Evolutionary conservation across 2,329 filamentous ascomycete species (phyloP).

Genomic region (Penicillium crustosum): DNA sequence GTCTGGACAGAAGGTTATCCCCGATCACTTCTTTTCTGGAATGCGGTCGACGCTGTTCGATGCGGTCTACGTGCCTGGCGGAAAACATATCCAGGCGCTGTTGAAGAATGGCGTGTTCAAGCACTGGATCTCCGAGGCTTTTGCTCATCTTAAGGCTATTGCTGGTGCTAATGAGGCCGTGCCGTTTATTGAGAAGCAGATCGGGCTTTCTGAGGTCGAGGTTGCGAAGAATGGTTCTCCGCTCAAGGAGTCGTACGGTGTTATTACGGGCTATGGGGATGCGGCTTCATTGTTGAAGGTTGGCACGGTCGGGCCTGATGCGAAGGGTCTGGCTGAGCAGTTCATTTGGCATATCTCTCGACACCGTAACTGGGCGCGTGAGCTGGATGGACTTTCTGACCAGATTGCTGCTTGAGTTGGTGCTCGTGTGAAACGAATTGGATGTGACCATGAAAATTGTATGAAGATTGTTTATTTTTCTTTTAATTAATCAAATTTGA

Average conservation of each 20-base stretch:
- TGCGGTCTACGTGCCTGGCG: constrained; percentile 73
- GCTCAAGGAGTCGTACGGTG: constrained; percentile 35
- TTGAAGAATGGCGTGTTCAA: constrained; percentile 69
- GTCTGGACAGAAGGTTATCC: constrained; percentile 59
- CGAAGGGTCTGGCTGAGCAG: constrained; percentile 66
- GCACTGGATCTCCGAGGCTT: constrained; percentile 77
- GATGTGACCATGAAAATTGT: constrained; percentile 1
- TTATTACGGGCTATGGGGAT: constrained; percentile 33
- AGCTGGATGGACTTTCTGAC: constrained; percentile 66
- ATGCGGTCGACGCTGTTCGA: constrained; percentile 78
- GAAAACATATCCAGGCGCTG: constrained; percentile 61
- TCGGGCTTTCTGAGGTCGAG: constrained; percentile 29
- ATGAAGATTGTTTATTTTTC: background rate
- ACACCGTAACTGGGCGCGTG: constrained; percentile 74
- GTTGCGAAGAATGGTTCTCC: constrained; percentile 22
- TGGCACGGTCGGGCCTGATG: constrained; percentile 62
- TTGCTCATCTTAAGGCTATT: constrained; percentile 77
- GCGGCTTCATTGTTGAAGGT: constrained; percentile 26
- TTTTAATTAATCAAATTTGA: background rate
- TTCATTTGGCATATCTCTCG: constrained; percentile 69
- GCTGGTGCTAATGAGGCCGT: constrained; percentile 61
- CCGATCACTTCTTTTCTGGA: constrained; percentile 78
- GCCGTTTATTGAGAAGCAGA: constrained; percentile 32
- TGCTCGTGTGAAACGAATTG: background rate
- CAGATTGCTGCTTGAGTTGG: constrained; percentile 67